Conservation (phyloP, 805 yeast genomes). For the Ogataea ramenticola region DNA sequence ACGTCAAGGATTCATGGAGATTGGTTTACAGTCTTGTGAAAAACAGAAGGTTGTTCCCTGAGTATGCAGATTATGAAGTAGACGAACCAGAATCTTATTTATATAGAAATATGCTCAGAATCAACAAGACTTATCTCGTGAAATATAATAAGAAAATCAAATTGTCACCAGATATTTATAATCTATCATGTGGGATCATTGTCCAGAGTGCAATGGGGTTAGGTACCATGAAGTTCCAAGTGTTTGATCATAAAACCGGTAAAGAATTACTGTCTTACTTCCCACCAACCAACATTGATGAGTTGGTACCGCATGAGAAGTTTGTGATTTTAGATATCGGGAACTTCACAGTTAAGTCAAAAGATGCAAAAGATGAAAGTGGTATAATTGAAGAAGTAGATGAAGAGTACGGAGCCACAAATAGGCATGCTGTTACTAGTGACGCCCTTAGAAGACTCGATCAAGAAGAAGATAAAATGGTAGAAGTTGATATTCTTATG, state of each 20-base stretch:
- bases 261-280: slow-evolving; percentile 34
- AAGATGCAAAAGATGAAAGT: background rate
- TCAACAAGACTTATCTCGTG: slow-evolving; percentile 42
- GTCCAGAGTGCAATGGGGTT: slow-evolving; percentile 48
- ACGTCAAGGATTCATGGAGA: slow-evolving; percentile 47
- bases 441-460: background rate
- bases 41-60: slow-evolving; percentile 48
- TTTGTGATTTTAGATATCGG: slow-evolving; percentile 47
- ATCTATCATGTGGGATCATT: slow-evolving; percentile 43
- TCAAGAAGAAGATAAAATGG: slow-evolving; percentile 15
- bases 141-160: slow-evolving; percentile 38
- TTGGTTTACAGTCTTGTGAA: slow-evolving; percentile 42
- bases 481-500: slow-evolving; percentile 36
- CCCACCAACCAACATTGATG: slow-evolving; percentile 52
- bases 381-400: slow-evolving; percentile 1
- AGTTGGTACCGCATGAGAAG: slow-evolving; percentile 45
- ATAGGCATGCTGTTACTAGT: background rate
- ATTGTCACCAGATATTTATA: slow-evolving; percentile 43
- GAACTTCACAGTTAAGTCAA: slow-evolving; percentile 28
- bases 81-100: slow-evolving; percentile 42
- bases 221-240: slow-evolving; percentile 50
- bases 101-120: slow-evolving; percentile 37
- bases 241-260: slow-evolving; percentile 26
- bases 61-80: slow-evolving; percentile 27
- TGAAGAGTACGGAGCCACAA: background rate